Evolutionary conservation across 2,329 filamentous ascomycete species (phyloP), one percentile per base, ranked within the genome.

Genomic region (Ambrosiella beaveri): DNA sequence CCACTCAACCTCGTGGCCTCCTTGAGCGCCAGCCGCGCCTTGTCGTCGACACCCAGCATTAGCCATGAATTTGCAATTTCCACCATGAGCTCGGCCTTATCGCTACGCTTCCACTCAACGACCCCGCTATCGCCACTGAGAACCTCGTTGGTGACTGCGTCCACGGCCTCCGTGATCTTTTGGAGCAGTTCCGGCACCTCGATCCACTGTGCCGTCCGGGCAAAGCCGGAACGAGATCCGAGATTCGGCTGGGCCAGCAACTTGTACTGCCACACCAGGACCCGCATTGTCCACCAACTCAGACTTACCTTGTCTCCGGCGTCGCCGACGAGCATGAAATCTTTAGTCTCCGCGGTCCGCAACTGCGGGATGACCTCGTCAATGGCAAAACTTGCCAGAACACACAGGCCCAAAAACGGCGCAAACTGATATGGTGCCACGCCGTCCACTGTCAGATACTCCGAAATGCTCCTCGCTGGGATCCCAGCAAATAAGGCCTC

Each of bases 51-150:
- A 0, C 90, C 88, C 63, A 96, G 84, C 66, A 94, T 81, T 27
- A 89, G 88, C 67, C 91, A 82, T 53, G 93, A 81, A 39, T 88
- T 85, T 1, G 89, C 85, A 63, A 86, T 80, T 68, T 98, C 93
- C 2, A 97, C 70, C 41, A 93, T 68, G 63, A 90, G 93, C 62
- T 83, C 78, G 2, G 84, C 79, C 64, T 75, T 78, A n/a, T 78
- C 75, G 39, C 78, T 69, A 1, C 64, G 68, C 7, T 66, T 66
- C 71, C 75, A 77, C 44, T 47, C n/a, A 15, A 27, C 27, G 11
- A 47, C 44, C n/a, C 72, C 67, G 39, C 72, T 69, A 1, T 66
- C 63, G 9, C 64, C 63, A 8, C 17, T 13, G 6, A 72, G 45
- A 1, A 76, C 63, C 36, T 70, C 65, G 7, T 61, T 63, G 35